Evolutionary conservation across 2,329 filamentous ascomycete species (phyloP), one percentile per base, ranked within the genome.

Genomic region (Beauveria australis): DNA sequence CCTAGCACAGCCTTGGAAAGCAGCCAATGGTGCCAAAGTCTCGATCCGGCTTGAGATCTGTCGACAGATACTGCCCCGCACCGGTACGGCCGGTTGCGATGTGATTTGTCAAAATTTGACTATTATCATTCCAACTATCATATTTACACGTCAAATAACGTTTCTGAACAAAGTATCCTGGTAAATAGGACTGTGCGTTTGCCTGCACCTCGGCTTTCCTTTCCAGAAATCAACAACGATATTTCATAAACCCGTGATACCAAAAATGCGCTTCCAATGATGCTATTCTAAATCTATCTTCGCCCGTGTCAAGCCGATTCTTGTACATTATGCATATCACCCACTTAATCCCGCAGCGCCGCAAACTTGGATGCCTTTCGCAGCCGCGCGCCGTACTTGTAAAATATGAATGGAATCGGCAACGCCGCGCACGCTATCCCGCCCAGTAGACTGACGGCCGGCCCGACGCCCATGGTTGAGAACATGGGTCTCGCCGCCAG

Each of bases 401-500:
- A 76, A 66, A 87, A 85, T 2, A 79, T 67, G 67, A 87, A 85
- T 0, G 84, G 84, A 47, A 86, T 82, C 7, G 82, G 65, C 30
- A 79, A 79, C 64, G 85, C 69, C 8, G 75, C 60, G 1, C 73
- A 61, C 63, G 71, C 72, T n/a, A 81, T 71, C 8, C 77, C 79
- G 9, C 73, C 79, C 9, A 81, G 75, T 1, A 82, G 70, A 64
- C 72, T 74, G 2, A 75, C 75, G 9, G 84, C 86, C 72, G 84
- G 86, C 0, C 85, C 85, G 3, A 87, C 68, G 0, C 85, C 86
- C 2, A 89, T 71, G 2, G 75, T 73, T 19, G 77, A 71, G 66
- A 87, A 89, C 82, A 89, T 84, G 53, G 77, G 74, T 9, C 79
- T 70, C 0, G 82, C 86, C 46, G 80, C 81, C 5, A 89, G 73